Evolutionary conservation across 1,284 basidiomycete species (phyloP), one percentile per base, ranked within the genome.

Genomic region (Apiotrichum brassicae): DNA sequence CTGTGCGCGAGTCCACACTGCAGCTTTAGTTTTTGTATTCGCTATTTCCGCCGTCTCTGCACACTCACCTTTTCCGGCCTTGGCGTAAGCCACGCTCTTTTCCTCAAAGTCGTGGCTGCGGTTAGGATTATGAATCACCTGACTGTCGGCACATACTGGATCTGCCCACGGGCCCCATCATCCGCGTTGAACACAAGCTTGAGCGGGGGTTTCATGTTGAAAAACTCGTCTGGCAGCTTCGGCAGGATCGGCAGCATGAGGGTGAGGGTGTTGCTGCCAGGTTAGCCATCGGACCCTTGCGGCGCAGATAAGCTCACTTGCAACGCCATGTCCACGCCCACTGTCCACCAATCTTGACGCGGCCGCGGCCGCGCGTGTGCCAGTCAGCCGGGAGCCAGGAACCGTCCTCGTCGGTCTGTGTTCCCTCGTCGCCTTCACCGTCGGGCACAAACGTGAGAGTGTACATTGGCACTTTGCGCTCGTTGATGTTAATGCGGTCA

Each of bases 231-330:
- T 0, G 67, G 67, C 16, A 70, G 34, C 28, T 56, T 46, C 20
- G 58, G 51, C n/a, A 70, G 52, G 13, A 66, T 56, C 1, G 65
- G 65, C 6, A 65, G 55, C 9, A 70, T 47, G 19, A 68, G 53
- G 1, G 44, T 48, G 12, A 70, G 57, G 11, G 64, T 70, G 53
- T 68, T 68, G 49, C 65, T 67, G 36, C 49, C 22, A 54, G 34
- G 18, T 13, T n/a, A 20, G 6, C 13, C 16, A 3, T 23, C 40
- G n/a, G 2, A 9, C 34, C 9, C 13, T 28, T 18, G 24, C n/a
- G n/a, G n/a, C n/a, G n/a, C n/a, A n/a, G n/a, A n/a, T n/a, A n/a
- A 14, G 59, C 63, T 53, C 54, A 68, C 66, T 69, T 66, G 59
- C 60, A 64, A 30, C 67, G 51, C 54, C 57, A 65, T 39, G 41